phyloP scores from a whole-genome alignment of 768 basidiomycete species.

The Russula emetica region DNA sequence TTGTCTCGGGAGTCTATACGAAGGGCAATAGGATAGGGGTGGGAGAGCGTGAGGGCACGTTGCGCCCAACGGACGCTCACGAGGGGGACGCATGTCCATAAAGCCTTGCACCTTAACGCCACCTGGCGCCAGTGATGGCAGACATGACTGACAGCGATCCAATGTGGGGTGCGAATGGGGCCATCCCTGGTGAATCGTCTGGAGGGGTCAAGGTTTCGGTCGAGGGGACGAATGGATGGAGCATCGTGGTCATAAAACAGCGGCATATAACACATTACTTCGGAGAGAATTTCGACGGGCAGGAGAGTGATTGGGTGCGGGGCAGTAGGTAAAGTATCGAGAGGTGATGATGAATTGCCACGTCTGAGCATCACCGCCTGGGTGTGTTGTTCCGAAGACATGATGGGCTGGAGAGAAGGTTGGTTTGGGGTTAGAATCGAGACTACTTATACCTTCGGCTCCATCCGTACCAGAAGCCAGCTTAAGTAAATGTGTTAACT shows the following conservation, averaged over 20 bases:
- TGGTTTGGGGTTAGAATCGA: not conserved
- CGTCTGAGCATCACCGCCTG: not conserved
- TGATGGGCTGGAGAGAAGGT: not conserved
- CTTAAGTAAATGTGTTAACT: not conserved
- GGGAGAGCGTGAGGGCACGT: slow-evolving; percentile 18
- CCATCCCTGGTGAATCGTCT: slow-evolving; percentile 7
- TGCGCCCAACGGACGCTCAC: slow-evolving; percentile 17
- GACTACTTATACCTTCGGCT: not conserved
- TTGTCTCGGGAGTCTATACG: slow-evolving; percentile 16
- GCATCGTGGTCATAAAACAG: slow-evolving; percentile 16
- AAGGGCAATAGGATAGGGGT: slow-evolving; percentile 16
- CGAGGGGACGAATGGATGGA: slow-evolving; percentile 17
- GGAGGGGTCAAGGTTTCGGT: slow-evolving; percentile 17
- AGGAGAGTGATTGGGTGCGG: slow-evolving; percentile 17
- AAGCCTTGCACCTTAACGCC: slow-evolving; percentile 17
- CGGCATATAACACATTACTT: slow-evolving; percentile 22
- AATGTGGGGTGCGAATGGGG: slow-evolving; percentile 25
- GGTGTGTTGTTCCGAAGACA: not conserved
- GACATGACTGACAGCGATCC: slow-evolving; percentile 25
- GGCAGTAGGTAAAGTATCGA: not conserved
- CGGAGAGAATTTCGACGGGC: slow-evolving; percentile 19
- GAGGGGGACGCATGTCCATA: slow-evolving; percentile 22
- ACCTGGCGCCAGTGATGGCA: slow-evolving; percentile 22
- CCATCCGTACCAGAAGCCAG: not conserved
- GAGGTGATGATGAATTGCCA: not conserved